Conservation (phyloP, 208 protist species). For the Crithidia brevicula region DNA sequence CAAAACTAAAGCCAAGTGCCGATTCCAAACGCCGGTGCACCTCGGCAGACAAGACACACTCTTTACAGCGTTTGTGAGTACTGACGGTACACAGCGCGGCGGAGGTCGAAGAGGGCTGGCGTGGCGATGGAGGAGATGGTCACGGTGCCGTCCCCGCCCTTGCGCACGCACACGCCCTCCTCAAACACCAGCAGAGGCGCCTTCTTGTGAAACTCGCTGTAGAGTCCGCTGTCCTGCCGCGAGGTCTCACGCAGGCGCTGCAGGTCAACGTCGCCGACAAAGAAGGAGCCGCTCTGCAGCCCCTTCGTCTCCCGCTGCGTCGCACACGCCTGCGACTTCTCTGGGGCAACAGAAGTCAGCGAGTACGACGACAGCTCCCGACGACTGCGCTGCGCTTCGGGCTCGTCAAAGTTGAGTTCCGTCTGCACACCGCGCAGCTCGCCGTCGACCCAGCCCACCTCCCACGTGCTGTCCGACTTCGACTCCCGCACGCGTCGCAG, state of each 20-base stretch:
- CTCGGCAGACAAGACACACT: neutral
- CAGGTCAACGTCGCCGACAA: slow-evolving; percentile 82
- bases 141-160: slow-evolving; percentile 67
- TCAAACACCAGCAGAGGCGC: slow-evolving; percentile 85
- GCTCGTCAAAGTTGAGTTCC: slow-evolving; percentile 27
- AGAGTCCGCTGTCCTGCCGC: slow-evolving; percentile 54
- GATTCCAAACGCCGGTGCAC: neutral
- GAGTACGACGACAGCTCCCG: slow-evolving; percentile 43
- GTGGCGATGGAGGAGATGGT: slow-evolving; percentile 84
- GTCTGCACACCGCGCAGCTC: slow-evolving; percentile 41
- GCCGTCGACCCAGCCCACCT: slow-evolving; percentile 88
- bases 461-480: slow-evolving; percentile 73
- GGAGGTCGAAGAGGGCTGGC: slow-evolving; percentile 73
- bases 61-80: slow-evolving; percentile 74
- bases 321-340: slow-evolving; percentile 64
- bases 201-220: slow-evolving; percentile 77
- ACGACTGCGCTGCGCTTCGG: slow-evolving; percentile 33
- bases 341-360: slow-evolving; percentile 42
- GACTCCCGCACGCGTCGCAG: slow-evolving; percentile 68
- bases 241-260: slow-evolving; percentile 57
- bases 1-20: neutral
- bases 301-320: slow-evolving; percentile 52
- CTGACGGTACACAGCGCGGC: slow-evolving; percentile 78
- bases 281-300: slow-evolving; percentile 81
- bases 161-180: slow-evolving; percentile 79